Base-by-base conservation (phyloP, 306 rosid genomes). In the Oemleria cerasiformis region DNA sequence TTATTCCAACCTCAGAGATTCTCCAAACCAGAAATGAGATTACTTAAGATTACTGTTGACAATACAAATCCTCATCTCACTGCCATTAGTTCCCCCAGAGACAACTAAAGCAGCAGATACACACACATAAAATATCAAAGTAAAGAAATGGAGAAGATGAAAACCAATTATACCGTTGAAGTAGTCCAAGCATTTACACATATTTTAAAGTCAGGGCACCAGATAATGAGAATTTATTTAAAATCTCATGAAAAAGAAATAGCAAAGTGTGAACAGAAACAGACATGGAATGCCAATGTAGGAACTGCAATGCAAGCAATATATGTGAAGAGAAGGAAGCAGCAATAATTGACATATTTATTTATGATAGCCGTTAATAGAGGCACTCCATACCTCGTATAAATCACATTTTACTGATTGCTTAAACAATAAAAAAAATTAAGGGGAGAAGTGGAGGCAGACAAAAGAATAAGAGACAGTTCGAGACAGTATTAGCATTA, bases 401-500 rank as follows among this genome's bases (percentile, higher is more conserved):
- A 53, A n/a, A 68, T 68, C 73, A 68, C 19, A 50, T 21, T 68
- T 34, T 9, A 67, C 8, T 10, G 13, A 66, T 39, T 0, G 45
- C 40, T 21, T 68, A n/a, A 68, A 8, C 4, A 71, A 57, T 14
- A 34, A 14, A 71, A 77, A 59, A 25, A 42, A 17, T 34, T 13
- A 64, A 43, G 19, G 12, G 50, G 39, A 34, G 17, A 45, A 34
- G 55, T 25, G 21, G 39, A 43, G 17, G 73, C 13, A 19, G 19
- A 34, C 4, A 23, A 20, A 73, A 17, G 70, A 56, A 55, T 39
- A 42, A 20, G 68, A 60, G 40, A 23, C 4, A 70, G 54, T 58
- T 51, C 40, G 63, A 63, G 19, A 74, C 65, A 57, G 60, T 60
- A 66, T 45, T 63, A 73, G 34, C 19, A 59, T 82, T 84, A 94